A percentile compares a stretch with the other conserved stretches of the same genome.
Conservation (phyloP, 2,329 filamentous ascomycete species). For the Aspergillus sp. region DNA sequence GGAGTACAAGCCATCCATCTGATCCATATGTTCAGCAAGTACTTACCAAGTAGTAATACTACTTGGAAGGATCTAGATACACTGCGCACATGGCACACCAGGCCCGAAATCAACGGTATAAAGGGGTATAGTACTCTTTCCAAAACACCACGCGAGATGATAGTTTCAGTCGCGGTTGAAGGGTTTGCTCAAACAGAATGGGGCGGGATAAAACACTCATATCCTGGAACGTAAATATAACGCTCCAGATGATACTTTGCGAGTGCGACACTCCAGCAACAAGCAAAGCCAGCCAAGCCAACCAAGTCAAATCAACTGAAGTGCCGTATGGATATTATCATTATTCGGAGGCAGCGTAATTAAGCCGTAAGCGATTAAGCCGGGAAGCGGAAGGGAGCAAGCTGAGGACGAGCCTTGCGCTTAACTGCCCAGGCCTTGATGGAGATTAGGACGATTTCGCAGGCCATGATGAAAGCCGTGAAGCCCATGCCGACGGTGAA, state of each 20-base stretch:
- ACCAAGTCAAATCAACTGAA: no score
- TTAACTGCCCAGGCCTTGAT: conserved; percentile 82
- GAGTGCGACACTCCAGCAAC: not conserved
- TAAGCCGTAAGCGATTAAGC: conserved; percentile 2
- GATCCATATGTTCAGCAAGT: no score
- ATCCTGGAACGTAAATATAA: no score
- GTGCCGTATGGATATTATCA: not conserved
- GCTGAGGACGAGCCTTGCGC: conserved; percentile 36
- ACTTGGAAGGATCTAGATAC: no score
- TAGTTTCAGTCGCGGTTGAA: conserved; percentile 1
- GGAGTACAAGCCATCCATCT: not conserved
- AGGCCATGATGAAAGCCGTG: conserved; percentile 81
- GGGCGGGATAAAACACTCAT: not conserved
- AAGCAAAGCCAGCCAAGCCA: not conserved
- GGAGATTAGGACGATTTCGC: conserved; percentile 73
- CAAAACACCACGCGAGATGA: conserved; percentile 11
- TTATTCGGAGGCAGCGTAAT: not conserved
- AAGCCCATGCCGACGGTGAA: conserved; percentile 87
- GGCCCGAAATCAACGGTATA: conserved; percentile 19
- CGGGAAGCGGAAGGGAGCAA: conserved; percentile 32
- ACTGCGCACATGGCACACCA: not conserved
- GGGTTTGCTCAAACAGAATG: not conserved
- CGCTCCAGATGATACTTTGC: not conserved
- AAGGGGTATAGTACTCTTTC: conserved; percentile 25
- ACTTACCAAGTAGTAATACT: no score